These are phyloP conservation scores for Erucastrum elatum DNA, from an alignment of 345 rosid genomes.

Conservation along the genomic window DNA sequence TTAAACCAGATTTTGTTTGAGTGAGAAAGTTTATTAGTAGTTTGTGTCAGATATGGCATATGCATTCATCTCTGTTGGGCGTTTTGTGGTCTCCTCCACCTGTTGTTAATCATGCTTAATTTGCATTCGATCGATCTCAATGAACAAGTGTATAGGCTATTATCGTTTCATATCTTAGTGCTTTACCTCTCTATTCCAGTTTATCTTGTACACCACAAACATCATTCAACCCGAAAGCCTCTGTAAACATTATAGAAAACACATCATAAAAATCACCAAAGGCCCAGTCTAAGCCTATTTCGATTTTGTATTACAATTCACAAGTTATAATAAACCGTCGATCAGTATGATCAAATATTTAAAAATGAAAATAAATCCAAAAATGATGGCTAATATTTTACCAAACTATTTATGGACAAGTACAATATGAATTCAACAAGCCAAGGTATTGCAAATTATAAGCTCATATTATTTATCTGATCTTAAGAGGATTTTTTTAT, in stretches of 20 bases:
- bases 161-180: neutral
- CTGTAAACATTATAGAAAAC: too few species aligned
- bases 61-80: constrained; percentile 51
- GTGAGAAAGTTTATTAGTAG: neutral
- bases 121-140: neutral
- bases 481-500: neutral
- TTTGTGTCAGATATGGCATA: neutral
- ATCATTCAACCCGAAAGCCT: too few species aligned
- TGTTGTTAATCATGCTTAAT: constrained; percentile 20
- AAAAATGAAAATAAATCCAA: neutral
- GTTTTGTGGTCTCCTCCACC: constrained; percentile 67
- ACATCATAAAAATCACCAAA: neutral
- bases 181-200: neutral
- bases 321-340: neutral
- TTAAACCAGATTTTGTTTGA: neutral
- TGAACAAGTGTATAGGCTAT: neutral
- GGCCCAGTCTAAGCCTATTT: neutral
- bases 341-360: neutral
- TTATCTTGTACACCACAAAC: neutral
- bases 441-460: neutral
- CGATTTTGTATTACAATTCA: neutral
- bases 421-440: neutral
- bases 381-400: neutral
- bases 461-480: neutral
- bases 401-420: neutral